Base-by-base conservation (phyloP, 108 stramenopile genomes). In the Nannochloropsis gaditana region DNA sequence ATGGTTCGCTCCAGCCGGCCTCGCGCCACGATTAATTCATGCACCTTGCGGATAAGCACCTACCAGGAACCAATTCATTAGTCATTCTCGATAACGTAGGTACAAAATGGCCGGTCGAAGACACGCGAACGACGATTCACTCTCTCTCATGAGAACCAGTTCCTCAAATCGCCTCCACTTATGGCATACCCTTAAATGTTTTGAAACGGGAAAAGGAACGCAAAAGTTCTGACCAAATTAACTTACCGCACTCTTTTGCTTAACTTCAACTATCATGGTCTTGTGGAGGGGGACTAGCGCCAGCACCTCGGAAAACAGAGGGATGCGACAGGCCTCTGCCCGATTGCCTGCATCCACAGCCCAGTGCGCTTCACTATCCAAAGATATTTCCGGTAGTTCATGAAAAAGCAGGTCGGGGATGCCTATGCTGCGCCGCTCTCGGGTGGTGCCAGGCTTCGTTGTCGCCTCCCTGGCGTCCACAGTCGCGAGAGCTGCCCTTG, bases 181-280 rank as follows among this genome's bases (percentile, higher is more conserved):
- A 31, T 31, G 1, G 31, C 31, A 31, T 1, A 31, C 31, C 31
- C 31, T 31, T 31, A 31, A 31, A 31, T 31, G 31, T 31, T 31
- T 31, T 31, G 31, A 31, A 31, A 31, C 31, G 31, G 31, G 31
- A 31, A 31, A 31, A 31, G 31, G 31, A 31, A 31, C 31, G 31
- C 31, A 31, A 31, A 31, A 1, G 31, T 31, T 31, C 31, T 31
- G 31, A 31, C 31, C 31, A 31, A 31, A 31, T 1, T 31, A 2
- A 73, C 59, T 73, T 8, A 73, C 59, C 59, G 59, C 19, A n/a
- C n/a, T n/a, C 59, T 86, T 41, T 21, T 45, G 44, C 86, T 89
- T 89, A 9, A 89, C 83, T 80, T 89, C 89, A 41, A 89, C 84
- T 21, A 83, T 84, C 44, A 89, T 84, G 17, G 79, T 31, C 83